Base-by-base conservation (phyloP, 2,329 filamentous ascomycete genomes). In the Penicillium italicum region DNA sequence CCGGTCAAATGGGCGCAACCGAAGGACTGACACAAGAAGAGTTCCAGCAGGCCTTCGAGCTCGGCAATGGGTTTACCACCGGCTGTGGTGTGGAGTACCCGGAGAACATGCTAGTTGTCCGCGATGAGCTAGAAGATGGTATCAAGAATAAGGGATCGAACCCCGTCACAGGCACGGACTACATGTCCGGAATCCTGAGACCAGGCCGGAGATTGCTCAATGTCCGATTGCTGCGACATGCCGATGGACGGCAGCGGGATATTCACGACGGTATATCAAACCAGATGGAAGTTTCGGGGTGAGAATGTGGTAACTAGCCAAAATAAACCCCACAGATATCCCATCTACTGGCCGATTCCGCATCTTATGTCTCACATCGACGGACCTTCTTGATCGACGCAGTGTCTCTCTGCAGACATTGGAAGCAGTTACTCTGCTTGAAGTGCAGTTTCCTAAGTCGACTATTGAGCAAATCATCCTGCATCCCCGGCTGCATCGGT, bases 81-180 rank as follows among this genome's bases (percentile, higher is more conserved):
- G 74, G 73, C 7, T 73, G 72, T 55, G 72, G 72, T 2, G 65
- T 75, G 9, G 69, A 73, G 34, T 75, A 75, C 50, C 62, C 63
- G 0, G 62, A 66, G 8, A 72, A 65, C 31, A 36, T 59, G 24
- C 60, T 62, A 1, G 66, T 74, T 1, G 50, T 68, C 16, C 69
- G 65, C 24, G 55, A 45, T 7, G 37, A 22, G 8, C 7, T n/a
- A 14, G 56, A 45, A 5, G 53, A 28, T 4, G 55, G 33, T 20
- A 12, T 34, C 4, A 53, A 50, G 28, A 63, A 62, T 22, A 47
- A 37, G 3, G 5, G 10, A 2, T 4, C 18, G 16, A 47, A 9
- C 28, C 66, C 67, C 3, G 44, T 71, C 34, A 46, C 51, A 2
- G 70, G 69, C 8, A 71, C 62, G n/a, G 69, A 74, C 38, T 73